Base-by-base conservation (phyloP, 1,284 basidiomycete genomes). In the Fomitopsis betulina region DNA sequence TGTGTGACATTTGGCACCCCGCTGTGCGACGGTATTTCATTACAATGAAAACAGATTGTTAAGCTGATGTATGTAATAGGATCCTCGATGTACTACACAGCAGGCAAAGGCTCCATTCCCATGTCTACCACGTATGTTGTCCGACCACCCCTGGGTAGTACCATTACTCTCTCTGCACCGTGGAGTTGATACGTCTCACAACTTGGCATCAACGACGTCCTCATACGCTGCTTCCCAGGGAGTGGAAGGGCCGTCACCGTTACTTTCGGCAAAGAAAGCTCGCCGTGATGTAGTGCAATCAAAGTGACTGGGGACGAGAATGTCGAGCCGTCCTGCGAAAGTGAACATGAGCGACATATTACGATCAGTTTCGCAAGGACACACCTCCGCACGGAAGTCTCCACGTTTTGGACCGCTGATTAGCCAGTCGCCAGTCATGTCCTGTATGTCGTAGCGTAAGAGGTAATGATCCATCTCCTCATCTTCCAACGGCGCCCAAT, bases 371-470 rank as follows among this genome's bases (percentile, higher is more conserved):
- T 45, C 10, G 49, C 59, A 21, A 52, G 12, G 35, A 62, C 78
- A 59, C 65, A 89, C 90, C 72, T 74, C 79, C 10, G 88, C 90
- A 27, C 78, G 62, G 64, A 92, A 93, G 63, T 91, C 87, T 1
- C 91, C 93, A 53, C 85, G 81, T 70, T 91, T 92, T 43, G 80
- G 79, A 10, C 93, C 92, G 62, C 89, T 90, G 13, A 94, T 82
- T 2, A 94, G 76, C 92, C 92, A 94, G 63, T 93, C 91, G 52
- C 80, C 82, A 13, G 84, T 78, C 71, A 84, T 79, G 62, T 92
- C 89, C 60, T 90, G 85, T 9, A 94, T 76, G 61, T 93, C 88
- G 65, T 89, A 94, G 32, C 84, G 79, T 72, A 94, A 80, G 37
- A 72, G 67, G 66, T 86, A 86, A 47, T 72, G 70, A 32, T 71